Evolutionary conservation across 2,329 filamentous ascomycete species (phyloP), one percentile per base, ranked within the genome.

Genomic region (Myotisia sp.): DNA sequence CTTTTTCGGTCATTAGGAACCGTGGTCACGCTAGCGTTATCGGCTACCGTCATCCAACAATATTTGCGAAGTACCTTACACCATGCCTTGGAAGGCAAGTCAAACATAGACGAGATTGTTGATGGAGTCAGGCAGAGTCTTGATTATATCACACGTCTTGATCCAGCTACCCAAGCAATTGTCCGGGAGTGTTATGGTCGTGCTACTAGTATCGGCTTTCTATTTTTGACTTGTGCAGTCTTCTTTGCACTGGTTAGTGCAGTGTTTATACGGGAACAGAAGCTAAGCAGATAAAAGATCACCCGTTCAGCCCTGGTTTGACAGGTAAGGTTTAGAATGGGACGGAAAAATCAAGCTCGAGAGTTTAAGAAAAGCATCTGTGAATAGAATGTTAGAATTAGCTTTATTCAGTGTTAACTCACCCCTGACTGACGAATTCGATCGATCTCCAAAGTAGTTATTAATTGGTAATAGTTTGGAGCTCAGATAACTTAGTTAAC

Each of bases 1-100:
- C 70, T 87, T 16, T 87, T 87, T 63, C 74, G 81, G 24, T 78
- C 76, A 1, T 63, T 86, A 0, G 82, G 73, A 7, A 69, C 65
- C 10, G 71, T 74, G 6, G 65, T 74, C 24, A 71, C 80, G 7
- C 64, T 85, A 36, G 78, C 76, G n/a, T 59, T 82, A 37, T 70
- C 71, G 33, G 74, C 79, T 1, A 80, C 79, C 1, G 67, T 82
- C 5, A 68, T 84, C 29, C 83, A 87, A 50, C 73, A 79, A 48
- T 64, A 67, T 2, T 62, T 87, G 13, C 64, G 78, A 10, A 59
- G 58, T 2, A 61, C 68, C 29, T 61, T 87, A 3, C 59, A 62
- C 2, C 47, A 52, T 1, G 62, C 64, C 2, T 58, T 85, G 29
- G 57, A 63, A 3, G 65, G 65, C 34, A 71, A 70, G 37, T 63